These are phyloP conservation scores for Periconia macrospinosa DNA, from an alignment of 2,329 filamentous ascomycete genomes.

Conservation along the genomic window DNA sequence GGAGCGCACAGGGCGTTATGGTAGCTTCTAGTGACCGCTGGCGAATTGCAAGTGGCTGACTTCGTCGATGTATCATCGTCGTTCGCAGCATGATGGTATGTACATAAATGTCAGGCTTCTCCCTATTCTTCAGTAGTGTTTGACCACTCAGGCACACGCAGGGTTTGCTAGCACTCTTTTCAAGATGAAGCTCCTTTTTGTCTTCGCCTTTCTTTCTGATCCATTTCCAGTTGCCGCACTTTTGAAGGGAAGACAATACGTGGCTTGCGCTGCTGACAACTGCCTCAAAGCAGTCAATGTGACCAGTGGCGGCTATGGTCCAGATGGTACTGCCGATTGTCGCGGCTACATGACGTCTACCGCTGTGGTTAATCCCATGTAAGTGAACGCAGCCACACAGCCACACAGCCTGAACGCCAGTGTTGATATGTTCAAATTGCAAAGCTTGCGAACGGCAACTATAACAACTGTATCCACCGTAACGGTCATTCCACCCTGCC, in stretches of 20 bases:
- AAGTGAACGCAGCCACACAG: slow-evolving; percentile 4
- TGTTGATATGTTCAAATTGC: slow-evolving; percentile 6
- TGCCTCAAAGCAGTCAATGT: slow-evolving; percentile 32
- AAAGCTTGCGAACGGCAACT: slow-evolving; percentile 10
- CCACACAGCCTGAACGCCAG: not conserved
- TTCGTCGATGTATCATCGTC: not conserved
- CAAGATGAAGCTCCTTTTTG: slow-evolving; percentile 27
- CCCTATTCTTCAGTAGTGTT: not conserved
- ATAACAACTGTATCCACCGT: not conserved
- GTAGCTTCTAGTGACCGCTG: not conserved
- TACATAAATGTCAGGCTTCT: slow-evolving; percentile 4
- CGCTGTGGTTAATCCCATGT: slow-evolving; percentile 27
- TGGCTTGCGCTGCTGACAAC: slow-evolving; percentile 20
- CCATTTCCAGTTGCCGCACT: slow-evolving; percentile 16
- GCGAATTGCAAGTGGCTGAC: not conserved
- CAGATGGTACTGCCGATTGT: slow-evolving; percentile 23
- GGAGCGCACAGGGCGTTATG: slow-evolving; percentile 6
- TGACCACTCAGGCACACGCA: not conserved
- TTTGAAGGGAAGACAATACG: slow-evolving; percentile 18
- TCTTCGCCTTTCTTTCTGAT: slow-evolving; percentile 10
- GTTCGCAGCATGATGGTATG: not conserved
- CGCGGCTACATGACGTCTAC: slow-evolving; percentile 28
- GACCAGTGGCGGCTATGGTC: slow-evolving; percentile 12
- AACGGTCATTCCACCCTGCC: slow-evolving; percentile 3
- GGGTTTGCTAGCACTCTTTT: not conserved